Conservation (phyloP, 2,329 filamentous ascomycete genomes). For the Aspergillus sp. region DNA sequence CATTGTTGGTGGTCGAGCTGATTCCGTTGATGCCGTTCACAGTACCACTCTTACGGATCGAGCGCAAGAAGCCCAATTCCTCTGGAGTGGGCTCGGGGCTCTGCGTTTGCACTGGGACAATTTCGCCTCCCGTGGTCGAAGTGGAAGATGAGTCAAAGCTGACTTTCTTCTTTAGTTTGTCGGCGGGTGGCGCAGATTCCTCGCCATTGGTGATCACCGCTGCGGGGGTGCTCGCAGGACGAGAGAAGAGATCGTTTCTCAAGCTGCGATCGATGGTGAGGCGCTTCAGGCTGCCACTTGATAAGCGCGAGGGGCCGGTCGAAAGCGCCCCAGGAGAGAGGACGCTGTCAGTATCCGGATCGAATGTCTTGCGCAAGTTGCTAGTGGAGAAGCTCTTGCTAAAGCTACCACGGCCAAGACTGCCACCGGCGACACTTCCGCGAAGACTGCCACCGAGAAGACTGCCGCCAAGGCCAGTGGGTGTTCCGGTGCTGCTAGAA, state of each 20-base stretch:
- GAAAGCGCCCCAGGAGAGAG: conserved; percentile 83
- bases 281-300: conserved; percentile 76
- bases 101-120: conserved; percentile 52
- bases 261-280: conserved; percentile 88
- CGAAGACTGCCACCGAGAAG: conserved; percentile 48
- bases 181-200: conserved; percentile 35
- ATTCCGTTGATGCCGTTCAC: conserved; percentile 41
- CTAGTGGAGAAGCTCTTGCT: conserved; percentile 87
- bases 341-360: conserved; percentile 75
- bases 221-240: conserved; percentile 35
- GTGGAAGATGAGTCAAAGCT: conserved; percentile 70
- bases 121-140: conserved; percentile 44
- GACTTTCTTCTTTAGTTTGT: conserved; percentile 70
- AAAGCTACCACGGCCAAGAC: conserved; percentile 64
- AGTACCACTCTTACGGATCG: conserved; percentile 50
- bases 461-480: conserved; percentile 65
- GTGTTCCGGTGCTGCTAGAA: conserved; percentile 67
- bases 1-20: conserved; percentile 31
- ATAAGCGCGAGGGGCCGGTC: conserved; percentile 63
- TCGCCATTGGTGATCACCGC: conserved; percentile 37
- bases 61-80: conserved; percentile 61
- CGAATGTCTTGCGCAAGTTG: conserved; percentile 79
- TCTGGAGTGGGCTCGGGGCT: conserved; percentile 56
- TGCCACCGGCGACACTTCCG: conserved; percentile 44
- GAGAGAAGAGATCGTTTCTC: conserved; percentile 62